Base-by-base conservation (phyloP, 2,329 filamentous ascomycete species). In the Diaporthe sp. region DNA sequence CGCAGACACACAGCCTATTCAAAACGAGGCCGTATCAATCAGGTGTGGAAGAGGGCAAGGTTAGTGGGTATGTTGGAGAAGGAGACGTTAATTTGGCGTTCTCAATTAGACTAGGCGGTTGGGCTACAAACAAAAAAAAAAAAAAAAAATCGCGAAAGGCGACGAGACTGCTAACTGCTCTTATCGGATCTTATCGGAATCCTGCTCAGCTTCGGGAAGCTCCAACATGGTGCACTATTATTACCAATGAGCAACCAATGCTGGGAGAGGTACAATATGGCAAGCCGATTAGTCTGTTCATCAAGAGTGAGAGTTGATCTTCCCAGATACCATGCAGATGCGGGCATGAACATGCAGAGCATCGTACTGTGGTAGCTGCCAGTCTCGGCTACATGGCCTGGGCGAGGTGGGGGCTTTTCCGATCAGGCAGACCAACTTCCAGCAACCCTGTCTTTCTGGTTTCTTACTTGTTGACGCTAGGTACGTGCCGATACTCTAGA, bases 141-240 rank as follows among this genome's bases (percentile, higher is more conserved):
- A 66, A 66, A 51, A 66, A 66, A 66, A 66, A 66, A 51, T 27
- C n/a, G 7, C 17, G 22, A 44, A 15, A 27, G 30, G 19, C 63
- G 63, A 66, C 51, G 51, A 66, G 63, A 50, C 19, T 47, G 44
- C 30, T 37, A 44, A 50, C 19, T 47, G 44, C 30, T 37, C 44
- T 66, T 66, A 51, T 66, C 61, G 61, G 61, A 37, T 44, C 63
- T 66, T 51, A 51, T 66, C 63, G 63, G 61, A 30, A n/a, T 22
- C 37, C 19, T 22, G 25, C 39, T 15, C 6, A 37, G 35, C 35
- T 37, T 10, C 39, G 17, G 51, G 13, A 30, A 55, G 25, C 50
- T 53, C 25, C 50, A 53, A 6, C 50, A 3, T 13, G 25, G 25
- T 53, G 50, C 8, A 5, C 8, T 30, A 42, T 56, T 35, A 12